Base-by-base conservation (phyloP, 306 rosid genomes). In the Purshia tridentata region DNA sequence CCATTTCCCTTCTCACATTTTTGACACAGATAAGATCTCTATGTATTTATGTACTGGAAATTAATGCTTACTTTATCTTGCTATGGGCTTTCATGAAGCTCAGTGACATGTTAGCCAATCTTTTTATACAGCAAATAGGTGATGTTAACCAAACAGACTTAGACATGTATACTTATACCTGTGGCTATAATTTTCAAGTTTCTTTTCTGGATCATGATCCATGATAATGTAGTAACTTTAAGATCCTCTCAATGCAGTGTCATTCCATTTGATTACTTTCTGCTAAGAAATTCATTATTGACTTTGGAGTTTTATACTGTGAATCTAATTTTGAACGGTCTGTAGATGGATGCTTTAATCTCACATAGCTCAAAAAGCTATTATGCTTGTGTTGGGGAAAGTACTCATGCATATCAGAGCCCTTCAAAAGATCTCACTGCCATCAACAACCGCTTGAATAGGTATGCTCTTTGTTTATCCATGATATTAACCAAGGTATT, bases 331-430 rank as follows among this genome's bases (percentile, higher is more conserved):
- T 20, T 56, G 42, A 22, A 53, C 59, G 8, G 9, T 78, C 68
- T 46, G 40, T 85, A 95, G 99, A 95, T 90, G 99, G 99, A 95
- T 86, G 98, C 99, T 53, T 83, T 95, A 75, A 90, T 92, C 81
- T 90, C 99, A n/a, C 97, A 90, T 70, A 88, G 90, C 83, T 90
- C 97, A 47, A 95, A 90, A 85, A 92, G 99, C 80, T 95, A 95
- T 67, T 95, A 95, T 80, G 98, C 99, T 41, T 95, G 99, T 73
- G 97, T 95, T 51, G 99, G 99, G 54, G 99, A 91, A 79, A 95
- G 99, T 84, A 95, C 99, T 52, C 98, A 88, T 84, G 99, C 99
- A 41, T 95, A 91, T 78, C 99, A 95, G 75, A 95, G 99, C 86
- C 99, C 99, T 74, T 95, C 99, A 6, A 91, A 92, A 86, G 99